Evolutionary conservation across 2,329 filamentous ascomycete genomes (phyloP).

Genomic region (Cordyceps militaris): DNA sequence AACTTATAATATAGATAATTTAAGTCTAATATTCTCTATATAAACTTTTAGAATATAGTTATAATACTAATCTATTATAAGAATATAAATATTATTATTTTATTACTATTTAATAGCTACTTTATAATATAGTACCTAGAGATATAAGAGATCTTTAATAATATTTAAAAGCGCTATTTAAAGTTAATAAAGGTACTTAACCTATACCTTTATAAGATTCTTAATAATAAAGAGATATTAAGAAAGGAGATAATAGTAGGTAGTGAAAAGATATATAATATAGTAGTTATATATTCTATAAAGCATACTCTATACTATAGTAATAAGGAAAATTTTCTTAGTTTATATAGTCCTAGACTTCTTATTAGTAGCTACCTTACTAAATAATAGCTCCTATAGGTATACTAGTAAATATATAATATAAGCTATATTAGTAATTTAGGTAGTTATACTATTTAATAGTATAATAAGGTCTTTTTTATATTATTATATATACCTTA

Average conservation of each 20-base stretch:
- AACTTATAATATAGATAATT: neutral
- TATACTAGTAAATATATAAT: neutral
- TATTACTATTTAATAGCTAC: neutral
- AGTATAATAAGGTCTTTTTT: neutral
- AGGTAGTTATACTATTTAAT: neutral
- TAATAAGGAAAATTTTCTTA: neutral
- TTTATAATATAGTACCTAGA: neutral
- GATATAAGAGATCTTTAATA: neutral
- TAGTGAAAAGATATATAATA: neutral
- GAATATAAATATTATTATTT: neutral
- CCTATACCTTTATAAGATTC: neutral
- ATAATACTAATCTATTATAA: neutral
- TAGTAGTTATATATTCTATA: neutral
- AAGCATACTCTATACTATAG: neutral
- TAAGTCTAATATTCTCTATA: neutral
- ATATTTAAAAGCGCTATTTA: neutral
- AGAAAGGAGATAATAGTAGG: neutral
- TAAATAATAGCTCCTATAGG: neutral
- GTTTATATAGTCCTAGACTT: neutral
- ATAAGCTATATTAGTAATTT: neutral
- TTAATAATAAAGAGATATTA: neutral
- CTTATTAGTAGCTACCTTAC: neutral
- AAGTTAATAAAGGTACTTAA: neutral
- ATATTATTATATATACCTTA: neutral
- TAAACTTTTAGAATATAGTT: neutral